Evolutionary conservation across 1,284 basidiomycete species (phyloP).

Genomic region (Melampsora larici-populina): DNA sequence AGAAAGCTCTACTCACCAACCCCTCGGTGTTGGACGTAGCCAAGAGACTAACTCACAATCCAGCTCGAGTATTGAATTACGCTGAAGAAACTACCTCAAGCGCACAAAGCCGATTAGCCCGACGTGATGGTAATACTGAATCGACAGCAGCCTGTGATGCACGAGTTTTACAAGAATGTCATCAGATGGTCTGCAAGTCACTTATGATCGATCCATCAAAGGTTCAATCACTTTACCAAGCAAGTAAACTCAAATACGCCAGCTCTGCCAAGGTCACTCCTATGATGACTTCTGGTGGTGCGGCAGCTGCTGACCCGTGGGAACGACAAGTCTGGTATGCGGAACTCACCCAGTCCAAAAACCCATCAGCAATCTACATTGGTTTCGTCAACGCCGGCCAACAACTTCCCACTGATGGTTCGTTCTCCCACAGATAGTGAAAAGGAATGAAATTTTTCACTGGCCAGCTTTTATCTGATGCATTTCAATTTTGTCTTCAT

Average conservation of each 20-base stretch:
- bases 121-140: background rate
- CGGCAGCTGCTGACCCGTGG: background rate
- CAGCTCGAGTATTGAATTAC: background rate
- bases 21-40: background rate
- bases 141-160: background rate
- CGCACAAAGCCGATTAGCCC: background rate
- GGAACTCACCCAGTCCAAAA: background rate
- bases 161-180: background rate
- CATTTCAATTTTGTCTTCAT: too few relatives aligned
- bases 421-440: background rate
- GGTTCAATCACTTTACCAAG: background rate
- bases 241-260: background rate
- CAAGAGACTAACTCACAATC: background rate
- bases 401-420: constrained; percentile 29
- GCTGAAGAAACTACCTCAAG: background rate
- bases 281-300: background rate
- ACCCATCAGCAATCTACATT: constrained; percentile 8
- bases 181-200: background rate
- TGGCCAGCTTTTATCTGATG: too few relatives aligned
- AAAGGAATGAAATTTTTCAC: background rate
- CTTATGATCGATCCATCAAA: background rate
- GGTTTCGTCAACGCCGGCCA: constrained; percentile 30
- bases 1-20: background rate
- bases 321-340: constrained; percentile 25
- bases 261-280: background rate